These are phyloP conservation scores for Truncatella angustata DNA, from an alignment of 2,329 filamentous ascomycete genomes.

Conservation along the genomic window DNA sequence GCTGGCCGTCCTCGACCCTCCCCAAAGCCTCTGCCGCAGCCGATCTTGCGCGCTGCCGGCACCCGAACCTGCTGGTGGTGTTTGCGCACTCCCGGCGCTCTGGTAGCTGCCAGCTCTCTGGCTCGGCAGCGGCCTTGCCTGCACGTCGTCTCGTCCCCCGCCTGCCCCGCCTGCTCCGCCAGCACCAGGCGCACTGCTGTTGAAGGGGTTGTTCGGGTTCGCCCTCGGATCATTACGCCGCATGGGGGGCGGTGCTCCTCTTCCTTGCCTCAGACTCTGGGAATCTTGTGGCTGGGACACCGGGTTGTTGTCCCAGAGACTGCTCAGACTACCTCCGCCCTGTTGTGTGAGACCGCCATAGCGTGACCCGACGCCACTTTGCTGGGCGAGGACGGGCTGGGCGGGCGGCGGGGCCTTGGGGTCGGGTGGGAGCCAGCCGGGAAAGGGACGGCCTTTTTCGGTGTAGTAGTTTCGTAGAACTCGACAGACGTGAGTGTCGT, in stretches of 20 bases:
- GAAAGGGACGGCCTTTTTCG: conserved; percentile 80
- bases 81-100: conserved; percentile 33
- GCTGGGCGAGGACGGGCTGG: conserved; percentile 52
- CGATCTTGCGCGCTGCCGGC: conserved; percentile 73
- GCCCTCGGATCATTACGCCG: conserved; percentile 27
- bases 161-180: too few relatives aligned
- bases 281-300: conserved; percentile 32
- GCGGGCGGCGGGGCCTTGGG: conserved; percentile 68
- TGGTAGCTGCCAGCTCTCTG: conserved; percentile 77
- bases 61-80: conserved; percentile 39
- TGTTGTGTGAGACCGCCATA: conserved; percentile 47
- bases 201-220: conserved; percentile 34
- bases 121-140: conserved; percentile 65
- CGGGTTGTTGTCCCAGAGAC: conserved; percentile 54
- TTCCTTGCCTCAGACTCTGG: conserved; percentile 45
- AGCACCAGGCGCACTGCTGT: conserved; percentile 29
- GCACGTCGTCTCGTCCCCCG: conserved; percentile 33
- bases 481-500: conserved; percentile 93
- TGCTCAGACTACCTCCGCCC: conserved; percentile 44
- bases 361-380: conserved; percentile 48
- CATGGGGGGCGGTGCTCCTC: conserved; percentile 33
- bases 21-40: conserved; percentile 77
- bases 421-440: conserved; percentile 84
- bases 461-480: conserved; percentile 90
- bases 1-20: conserved; percentile 57